A percentile compares a stretch with the other conserved stretches of the same genome.
Evolutionary conservation across 805 yeast genomes (phyloP).

Genomic region (Metschnikowia vanudenii): DNA sequence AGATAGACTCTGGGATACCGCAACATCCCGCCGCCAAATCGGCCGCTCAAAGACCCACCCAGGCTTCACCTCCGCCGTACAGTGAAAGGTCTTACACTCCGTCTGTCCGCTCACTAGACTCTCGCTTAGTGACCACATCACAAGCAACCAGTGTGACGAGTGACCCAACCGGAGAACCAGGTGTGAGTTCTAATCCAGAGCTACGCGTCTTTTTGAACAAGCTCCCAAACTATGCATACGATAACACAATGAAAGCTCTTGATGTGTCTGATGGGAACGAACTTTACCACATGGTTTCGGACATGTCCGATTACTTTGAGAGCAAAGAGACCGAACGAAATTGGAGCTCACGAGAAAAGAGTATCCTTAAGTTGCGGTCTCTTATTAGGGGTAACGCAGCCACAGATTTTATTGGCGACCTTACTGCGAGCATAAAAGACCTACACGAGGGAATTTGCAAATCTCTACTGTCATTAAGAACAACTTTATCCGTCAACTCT

Average conservation of each 20-base stretch:
- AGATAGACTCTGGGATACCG: not conserved
- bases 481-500: constrained; percentile 74
- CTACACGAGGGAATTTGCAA: constrained; percentile 58
- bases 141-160: not conserved
- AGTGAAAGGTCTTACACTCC: not conserved
- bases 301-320: constrained; percentile 43
- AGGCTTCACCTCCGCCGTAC: not conserved
- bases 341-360: constrained; percentile 74
- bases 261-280: constrained; percentile 26
- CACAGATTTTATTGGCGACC: constrained; percentile 34
- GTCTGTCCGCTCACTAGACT: not conserved
- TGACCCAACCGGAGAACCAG: not conserved
- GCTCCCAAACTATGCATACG: constrained; percentile 35
- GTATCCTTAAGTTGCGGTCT: constrained; percentile 55
- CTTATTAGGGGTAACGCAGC: constrained; percentile 58
- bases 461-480: constrained; percentile 71
- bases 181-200: constrained; percentile 3
- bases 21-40: not conserved
- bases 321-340: constrained; percentile 85
- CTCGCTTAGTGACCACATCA: not conserved
- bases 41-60: not conserved
- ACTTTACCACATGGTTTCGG: constrained; percentile 20
- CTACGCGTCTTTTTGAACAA: constrained; percentile 1
- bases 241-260: constrained; percentile 33
- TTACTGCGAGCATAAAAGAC: constrained; percentile 33